Evolutionary conservation across 2,329 filamentous ascomycete genomes (phyloP).

Genomic region (Colletotrichum magnum): DNA sequence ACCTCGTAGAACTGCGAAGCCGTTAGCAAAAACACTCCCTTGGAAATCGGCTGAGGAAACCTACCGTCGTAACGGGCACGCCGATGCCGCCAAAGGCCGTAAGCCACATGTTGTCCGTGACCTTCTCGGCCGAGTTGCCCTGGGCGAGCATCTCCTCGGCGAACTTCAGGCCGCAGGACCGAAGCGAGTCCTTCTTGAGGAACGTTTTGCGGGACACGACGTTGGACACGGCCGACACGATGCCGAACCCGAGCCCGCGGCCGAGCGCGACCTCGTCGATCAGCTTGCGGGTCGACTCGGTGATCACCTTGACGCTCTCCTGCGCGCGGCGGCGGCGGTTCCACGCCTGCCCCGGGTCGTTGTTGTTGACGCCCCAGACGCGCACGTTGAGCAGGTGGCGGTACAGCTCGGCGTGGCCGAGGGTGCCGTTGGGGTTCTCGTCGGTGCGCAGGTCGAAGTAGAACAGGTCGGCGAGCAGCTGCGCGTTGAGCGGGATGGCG

Average conservation of each 20-base stretch:
- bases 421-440: slow-evolving; percentile 65
- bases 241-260: slow-evolving; percentile 50
- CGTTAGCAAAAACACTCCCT: neutral
- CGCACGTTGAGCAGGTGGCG: slow-evolving; percentile 58
- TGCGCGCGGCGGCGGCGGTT: slow-evolving; percentile 59
- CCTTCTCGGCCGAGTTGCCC: slow-evolving; percentile 50
- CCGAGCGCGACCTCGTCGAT: slow-evolving; percentile 53
- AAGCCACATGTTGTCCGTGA: slow-evolving; percentile 55
- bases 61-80: slow-evolving; percentile 54
- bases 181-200: slow-evolving; percentile 51
- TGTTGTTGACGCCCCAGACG: slow-evolving; percentile 62
- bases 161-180: slow-evolving; percentile 55
- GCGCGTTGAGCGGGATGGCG: slow-evolving; percentile 70
- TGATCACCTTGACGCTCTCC: slow-evolving; percentile 54
- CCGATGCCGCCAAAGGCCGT: slow-evolving; percentile 57
- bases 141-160: slow-evolving; percentile 54
- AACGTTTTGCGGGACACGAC: slow-evolving; percentile 47
- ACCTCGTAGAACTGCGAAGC: slow-evolving; percentile 58
- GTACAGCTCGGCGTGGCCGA: slow-evolving; percentile 59
- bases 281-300: slow-evolving; percentile 55
- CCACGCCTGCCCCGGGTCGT: slow-evolving; percentile 62
- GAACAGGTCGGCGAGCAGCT: slow-evolving; percentile 69
- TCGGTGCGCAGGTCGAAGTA: slow-evolving; percentile 70
- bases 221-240: slow-evolving; percentile 48
- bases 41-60: slow-evolving; percentile 27